Percentiles rank a stretch among this genome's conserved stretches.
These are phyloP conservation scores for Rheum nobile DNA, from an alignment of 148 eudicot genomes.

Conservation along the genomic window DNA sequence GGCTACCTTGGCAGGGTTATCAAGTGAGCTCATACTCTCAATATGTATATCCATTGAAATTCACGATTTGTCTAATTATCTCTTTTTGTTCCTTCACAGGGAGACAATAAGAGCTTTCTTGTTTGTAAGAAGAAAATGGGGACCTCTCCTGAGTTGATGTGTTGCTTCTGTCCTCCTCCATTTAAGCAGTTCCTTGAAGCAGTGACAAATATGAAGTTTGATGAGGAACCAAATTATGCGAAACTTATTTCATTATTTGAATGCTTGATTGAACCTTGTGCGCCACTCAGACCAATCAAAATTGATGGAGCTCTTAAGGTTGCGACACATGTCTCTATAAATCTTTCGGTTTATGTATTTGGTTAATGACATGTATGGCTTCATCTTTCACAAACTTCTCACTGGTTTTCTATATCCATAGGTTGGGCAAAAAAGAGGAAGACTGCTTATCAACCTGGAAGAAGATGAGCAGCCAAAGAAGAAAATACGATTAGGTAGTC, in stretches of 20 bases:
- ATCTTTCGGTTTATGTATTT: neutral
- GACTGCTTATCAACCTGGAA: conserved; percentile 76
- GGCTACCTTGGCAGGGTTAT: conserved; percentile 86
- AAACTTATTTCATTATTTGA: conserved; percentile 80
- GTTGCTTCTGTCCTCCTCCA: conserved; percentile 90
- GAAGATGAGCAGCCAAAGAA: conserved; percentile 90
- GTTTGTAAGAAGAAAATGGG: conserved; percentile 55
- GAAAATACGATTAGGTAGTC: conserved; percentile 78
- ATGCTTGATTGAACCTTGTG: conserved; percentile 71
- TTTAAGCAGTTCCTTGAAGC: conserved; percentile 85
- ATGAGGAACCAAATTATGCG: conserved; percentile 80
- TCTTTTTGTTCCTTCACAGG: conserved; percentile 27
- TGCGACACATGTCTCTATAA: neutral
- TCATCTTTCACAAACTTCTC: neutral
- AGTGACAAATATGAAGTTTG: conserved; percentile 86
- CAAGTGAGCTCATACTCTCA: conserved; percentile 37
- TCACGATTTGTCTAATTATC: neutral
- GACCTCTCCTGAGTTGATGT: conserved; percentile 89
- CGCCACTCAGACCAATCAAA: conserved; percentile 66
- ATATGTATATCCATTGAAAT: neutral
- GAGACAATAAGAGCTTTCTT: conserved; percentile 69
- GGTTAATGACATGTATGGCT: neutral
- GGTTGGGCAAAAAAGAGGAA: conserved; percentile 88
- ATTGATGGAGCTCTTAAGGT: conserved; percentile 93
- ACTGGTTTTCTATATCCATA: conserved; percentile 7